Base-by-base conservation (phyloP, 2,329 filamentous ascomycete genomes). In the Claviceps lovelessii region DNA sequence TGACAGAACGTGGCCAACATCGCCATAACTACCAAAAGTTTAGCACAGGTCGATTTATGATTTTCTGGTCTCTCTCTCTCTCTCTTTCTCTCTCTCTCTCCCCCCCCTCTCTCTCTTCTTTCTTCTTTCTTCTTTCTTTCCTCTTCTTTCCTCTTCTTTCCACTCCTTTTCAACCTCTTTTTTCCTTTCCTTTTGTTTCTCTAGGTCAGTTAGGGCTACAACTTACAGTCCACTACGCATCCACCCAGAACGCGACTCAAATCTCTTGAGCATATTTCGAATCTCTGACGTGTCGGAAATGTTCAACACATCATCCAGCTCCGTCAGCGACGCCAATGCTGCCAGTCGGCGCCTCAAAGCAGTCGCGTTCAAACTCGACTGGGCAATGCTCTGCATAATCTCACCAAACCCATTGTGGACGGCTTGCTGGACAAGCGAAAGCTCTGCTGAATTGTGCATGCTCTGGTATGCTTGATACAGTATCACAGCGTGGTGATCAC, bases 401-500 rank as follows among this genome's bases (percentile, higher is more conserved):
- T 72, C 73, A 54, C 76, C 72, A 46, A 88, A 72, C 4, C 85
- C 82, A 45, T 81, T 75, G 56, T 89, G 79, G 3, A 91, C 73
- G 17, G 78, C 78, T 31, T 69, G 66, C 49, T 75, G 72, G 28
- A 86, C 78, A 9, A 76, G 69, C 2, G 65, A 57, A 13, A 80
- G 65, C 51, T 83, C 79, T 10, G 76, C 73, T 3, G 84, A 82
- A 58, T 82, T 83, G 63, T 88, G 80, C 57, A 96, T 76, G 28
- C 82, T 81, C 65, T 95, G 89, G 56, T 94, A 90, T 0, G 83
- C 82, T 62, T 84, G 86, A 70, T 94, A 96, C 0, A 91, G 73
- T 1, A 81, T 84, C 3, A 85, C 83, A 1, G 84, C 76, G 54
- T 85, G 80, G 35, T 80, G 84, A 13, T 77, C 73, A 51, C 77